Conservation (phyloP, 2,329 filamentous ascomycete genomes). For the Claviceps monticola region DNA sequence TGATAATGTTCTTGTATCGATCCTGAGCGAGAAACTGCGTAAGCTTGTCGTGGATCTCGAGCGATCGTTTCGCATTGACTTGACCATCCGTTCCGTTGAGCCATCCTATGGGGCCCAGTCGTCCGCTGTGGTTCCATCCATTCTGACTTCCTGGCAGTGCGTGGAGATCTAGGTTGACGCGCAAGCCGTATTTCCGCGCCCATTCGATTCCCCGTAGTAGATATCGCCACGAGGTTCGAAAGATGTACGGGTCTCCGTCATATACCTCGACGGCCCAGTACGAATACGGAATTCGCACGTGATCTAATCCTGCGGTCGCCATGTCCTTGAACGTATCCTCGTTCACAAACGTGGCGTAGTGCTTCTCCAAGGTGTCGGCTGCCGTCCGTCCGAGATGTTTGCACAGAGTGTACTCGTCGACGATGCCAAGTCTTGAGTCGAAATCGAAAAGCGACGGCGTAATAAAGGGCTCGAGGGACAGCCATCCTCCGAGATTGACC, state of each 20-base stretch:
- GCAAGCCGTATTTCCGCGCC: constrained; percentile 79
- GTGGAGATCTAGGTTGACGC: constrained; percentile 87
- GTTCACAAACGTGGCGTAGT: constrained; percentile 81
- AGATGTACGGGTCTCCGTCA: constrained; percentile 74
- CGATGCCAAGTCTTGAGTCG: constrained; percentile 48
- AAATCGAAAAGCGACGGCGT: constrained; percentile 77
- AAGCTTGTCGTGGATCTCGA: constrained; percentile 77
- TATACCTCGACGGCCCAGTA: constrained; percentile 92
- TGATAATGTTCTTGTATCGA: constrained; percentile 81
- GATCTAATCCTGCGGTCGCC: constrained; percentile 75
- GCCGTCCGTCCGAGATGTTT: constrained; percentile 52
- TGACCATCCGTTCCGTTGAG: constrained; percentile 77
- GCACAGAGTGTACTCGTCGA: constrained; percentile 81
- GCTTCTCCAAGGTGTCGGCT: constrained; percentile 64
- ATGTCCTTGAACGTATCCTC: constrained; percentile 78
- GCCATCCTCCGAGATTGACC: constrained; percentile 88
- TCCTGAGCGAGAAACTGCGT: constrained; percentile 87
- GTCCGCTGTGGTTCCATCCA: constrained; percentile 93
- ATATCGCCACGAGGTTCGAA: constrained; percentile 83
- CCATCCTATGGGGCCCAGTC: constrained; percentile 71
- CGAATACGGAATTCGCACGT: constrained; percentile 88
- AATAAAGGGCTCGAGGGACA: constrained; percentile 89
- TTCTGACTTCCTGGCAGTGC: constrained; percentile 89
- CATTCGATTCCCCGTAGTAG: constrained; percentile 87
- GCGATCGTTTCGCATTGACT: constrained; percentile 63